Evolutionary conservation across 1,284 basidiomycete genomes (phyloP).

Genomic region (Coniferiporia sulphurascens): DNA sequence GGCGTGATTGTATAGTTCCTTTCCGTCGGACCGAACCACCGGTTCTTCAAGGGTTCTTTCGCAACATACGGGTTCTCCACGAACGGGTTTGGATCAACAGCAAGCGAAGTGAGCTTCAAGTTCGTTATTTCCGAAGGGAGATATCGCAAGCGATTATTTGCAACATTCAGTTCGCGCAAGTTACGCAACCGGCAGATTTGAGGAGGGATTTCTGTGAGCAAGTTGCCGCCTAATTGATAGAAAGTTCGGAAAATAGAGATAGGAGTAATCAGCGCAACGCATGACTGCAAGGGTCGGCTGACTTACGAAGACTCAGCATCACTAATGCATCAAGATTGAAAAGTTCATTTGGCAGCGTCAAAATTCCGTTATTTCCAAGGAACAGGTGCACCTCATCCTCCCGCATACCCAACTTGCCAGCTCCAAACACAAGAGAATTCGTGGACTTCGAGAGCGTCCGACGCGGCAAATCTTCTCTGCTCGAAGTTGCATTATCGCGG

Average conservation of each 20-base stretch:
- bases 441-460: slow-evolving; percentile 17
- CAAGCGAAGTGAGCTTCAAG: slow-evolving; percentile 45
- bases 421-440: slow-evolving; percentile 16
- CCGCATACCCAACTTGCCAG: slow-evolving; percentile 25
- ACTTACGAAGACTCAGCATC: slow-evolving; percentile 52
- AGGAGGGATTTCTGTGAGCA: slow-evolving; percentile 54
- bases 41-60: neutral
- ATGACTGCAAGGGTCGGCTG: slow-evolving; percentile 13
- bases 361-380: slow-evolving; percentile 44
- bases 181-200: slow-evolving; percentile 52
- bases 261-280: slow-evolving; percentile 1
- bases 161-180: slow-evolving; percentile 57
- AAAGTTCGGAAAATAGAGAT: neutral
- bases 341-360: slow-evolving; percentile 44
- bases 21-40: slow-evolving; percentile 13
- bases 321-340: slow-evolving; percentile 48
- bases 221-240: slow-evolving; percentile 45
- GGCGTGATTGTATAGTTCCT: slow-evolving; percentile 7
- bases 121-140: slow-evolving; percentile 61
- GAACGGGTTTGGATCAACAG: slow-evolving; percentile 56
- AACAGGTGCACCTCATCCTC: slow-evolving; percentile 42
- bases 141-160: slow-evolving; percentile 53
- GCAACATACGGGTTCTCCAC: slow-evolving; percentile 22
- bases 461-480: slow-evolving; percentile 11
- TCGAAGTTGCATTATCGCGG: slow-evolving; percentile 1